These are phyloP conservation scores for Hymenoscyphus salicellus DNA, from an alignment of 2,329 filamentous ascomycete species.

Conservation along the genomic window DNA sequence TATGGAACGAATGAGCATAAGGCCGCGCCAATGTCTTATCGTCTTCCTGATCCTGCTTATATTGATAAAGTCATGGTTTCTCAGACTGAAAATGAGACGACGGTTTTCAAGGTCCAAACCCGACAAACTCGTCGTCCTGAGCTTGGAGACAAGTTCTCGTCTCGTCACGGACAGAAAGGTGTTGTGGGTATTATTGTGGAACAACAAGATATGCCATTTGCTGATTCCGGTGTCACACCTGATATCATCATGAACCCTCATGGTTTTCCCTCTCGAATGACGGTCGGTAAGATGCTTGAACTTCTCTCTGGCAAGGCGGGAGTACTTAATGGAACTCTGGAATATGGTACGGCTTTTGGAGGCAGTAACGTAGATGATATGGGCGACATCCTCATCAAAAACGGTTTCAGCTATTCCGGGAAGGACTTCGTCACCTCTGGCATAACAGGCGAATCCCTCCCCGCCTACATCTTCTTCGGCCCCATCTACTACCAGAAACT, in stretches of 20 bases:
- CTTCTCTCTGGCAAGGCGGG: conserved; percentile 92
- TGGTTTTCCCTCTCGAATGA: conserved; percentile 99
- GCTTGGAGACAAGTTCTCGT: conserved; percentile 97
- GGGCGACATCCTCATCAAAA: conserved; percentile 75
- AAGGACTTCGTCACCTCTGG: conserved; percentile 96
- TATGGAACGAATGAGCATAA: conserved; percentile 60
- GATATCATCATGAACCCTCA: conserved; percentile 99
- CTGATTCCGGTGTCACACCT: conserved; percentile 83
- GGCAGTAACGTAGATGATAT: conserved; percentile 85
- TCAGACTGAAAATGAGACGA: conserved; percentile 79
- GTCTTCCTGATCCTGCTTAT: conserved; percentile 78
- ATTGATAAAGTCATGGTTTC: conserved; percentile 97
- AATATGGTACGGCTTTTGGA: conserved; percentile 87
- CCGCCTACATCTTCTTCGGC: conserved; percentile 96
- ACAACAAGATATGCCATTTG: conserved; percentile 96
- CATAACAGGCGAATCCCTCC: conserved; percentile 88
- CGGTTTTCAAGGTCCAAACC: conserved; percentile 89
- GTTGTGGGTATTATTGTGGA: conserved; percentile 95
- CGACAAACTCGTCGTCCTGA: conserved; percentile 94
- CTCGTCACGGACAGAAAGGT: conserved; percentile 96
- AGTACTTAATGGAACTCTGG: conserved; percentile 76
- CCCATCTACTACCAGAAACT: conserved; percentile 99
- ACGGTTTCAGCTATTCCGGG: conserved; percentile 94
- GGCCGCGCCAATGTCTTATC: conserved; percentile 72
- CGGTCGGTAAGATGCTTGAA: conserved; percentile 95